These are phyloP conservation scores for Macadamia tetraphylla DNA, from an alignment of 164 flowering plant genomes.

Conservation along the genomic window DNA sequence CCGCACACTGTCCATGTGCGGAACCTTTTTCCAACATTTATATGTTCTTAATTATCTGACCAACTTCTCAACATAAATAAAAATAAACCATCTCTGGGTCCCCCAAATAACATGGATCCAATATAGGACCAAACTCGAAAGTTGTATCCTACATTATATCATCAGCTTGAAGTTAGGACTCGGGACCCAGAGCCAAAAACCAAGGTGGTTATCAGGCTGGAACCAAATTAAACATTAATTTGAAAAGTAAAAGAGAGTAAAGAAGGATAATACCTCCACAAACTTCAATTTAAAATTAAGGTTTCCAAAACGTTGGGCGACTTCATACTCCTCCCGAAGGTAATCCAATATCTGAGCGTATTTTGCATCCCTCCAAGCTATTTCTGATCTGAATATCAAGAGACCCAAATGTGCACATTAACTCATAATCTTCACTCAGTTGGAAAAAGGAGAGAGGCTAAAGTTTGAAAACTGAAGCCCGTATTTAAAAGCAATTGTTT, in stretches of 20 bases:
- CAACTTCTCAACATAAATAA: no score
- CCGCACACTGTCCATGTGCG: no score
- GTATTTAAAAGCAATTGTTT: no score
- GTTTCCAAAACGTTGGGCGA: conserved; percentile 81
- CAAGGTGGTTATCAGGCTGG: not conserved
- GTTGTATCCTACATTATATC: not conserved
- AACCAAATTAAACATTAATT: not conserved
- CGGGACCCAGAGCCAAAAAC: not conserved
- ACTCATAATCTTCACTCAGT: not conserved
- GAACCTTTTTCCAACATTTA: no score
- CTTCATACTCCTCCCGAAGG: conserved; percentile 87
- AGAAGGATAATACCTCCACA: conserved; percentile 56
- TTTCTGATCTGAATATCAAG: conserved; percentile 64
- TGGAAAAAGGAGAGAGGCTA: not conserved
- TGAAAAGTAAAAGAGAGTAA: not conserved
- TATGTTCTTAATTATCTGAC: no score
- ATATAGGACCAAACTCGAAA: no score
- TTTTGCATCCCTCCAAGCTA: conserved; percentile 92
- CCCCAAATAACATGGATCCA: not conserved
- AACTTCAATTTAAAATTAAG: conserved; percentile 80
- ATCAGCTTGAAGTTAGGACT: not conserved
- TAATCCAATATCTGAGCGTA: conserved; percentile 84
- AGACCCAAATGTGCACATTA: not conserved
- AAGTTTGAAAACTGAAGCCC: not conserved
- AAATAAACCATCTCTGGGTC: not conserved